phyloP scores from a whole-genome alignment of 129 eudicot genomes.

The Pittosporum tobira region DNA sequence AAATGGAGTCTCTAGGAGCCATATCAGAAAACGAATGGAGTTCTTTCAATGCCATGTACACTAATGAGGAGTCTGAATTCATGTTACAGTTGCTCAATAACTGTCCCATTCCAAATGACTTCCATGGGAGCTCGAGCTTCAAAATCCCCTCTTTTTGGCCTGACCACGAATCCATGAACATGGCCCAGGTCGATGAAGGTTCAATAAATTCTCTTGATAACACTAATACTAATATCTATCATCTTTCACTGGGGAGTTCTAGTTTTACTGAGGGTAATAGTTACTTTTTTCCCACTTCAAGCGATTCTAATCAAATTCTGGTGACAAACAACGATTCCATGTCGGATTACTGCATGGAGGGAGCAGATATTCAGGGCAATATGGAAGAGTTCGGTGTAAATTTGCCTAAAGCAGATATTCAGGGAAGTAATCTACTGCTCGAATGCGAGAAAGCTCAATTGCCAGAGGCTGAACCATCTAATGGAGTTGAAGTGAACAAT shows the following conservation, averaged over 20 bases:
- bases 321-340: background rate
- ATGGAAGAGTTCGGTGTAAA: no score
- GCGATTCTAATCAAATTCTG: background rate
- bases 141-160: background rate
- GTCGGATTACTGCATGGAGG: background rate
- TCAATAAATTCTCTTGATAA: no score
- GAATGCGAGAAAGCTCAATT: background rate
- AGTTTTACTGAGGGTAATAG: no score
- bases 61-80: background rate
- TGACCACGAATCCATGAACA: no score
- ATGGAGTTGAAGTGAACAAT: conserved; percentile 5
- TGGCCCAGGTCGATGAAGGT: no score
- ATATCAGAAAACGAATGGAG: background rate
- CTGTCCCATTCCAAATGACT: conserved; percentile 5
- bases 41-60: background rate
- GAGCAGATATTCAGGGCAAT: background rate
- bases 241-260: background rate
- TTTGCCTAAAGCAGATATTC: background rate
- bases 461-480: background rate
- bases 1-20: background rate
- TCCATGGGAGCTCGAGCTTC: background rate
- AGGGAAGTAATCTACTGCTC: conserved; percentile 1
- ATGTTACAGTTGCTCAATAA: background rate
- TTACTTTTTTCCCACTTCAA: background rate
- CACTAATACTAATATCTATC: background rate